These are phyloP conservation scores for Cladosporium halotolerans DNA, from an alignment of 2,329 filamentous ascomycete species.

Conservation along the genomic window DNA sequence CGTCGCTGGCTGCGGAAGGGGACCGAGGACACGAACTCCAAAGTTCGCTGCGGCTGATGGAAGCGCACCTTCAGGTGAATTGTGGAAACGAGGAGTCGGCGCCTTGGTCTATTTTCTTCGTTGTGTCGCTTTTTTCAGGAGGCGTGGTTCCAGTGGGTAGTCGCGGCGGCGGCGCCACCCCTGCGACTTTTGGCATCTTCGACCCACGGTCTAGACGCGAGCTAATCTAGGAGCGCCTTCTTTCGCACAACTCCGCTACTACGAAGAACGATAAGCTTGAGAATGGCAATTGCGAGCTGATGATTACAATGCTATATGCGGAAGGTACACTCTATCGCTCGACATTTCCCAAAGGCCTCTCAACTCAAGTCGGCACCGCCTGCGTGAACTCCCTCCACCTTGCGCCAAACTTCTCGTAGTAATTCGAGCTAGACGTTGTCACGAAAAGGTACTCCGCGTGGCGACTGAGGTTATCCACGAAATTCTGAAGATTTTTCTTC, in stretches of 20 bases:
- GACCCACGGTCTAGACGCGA: neutral
- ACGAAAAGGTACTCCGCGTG: conserved; percentile 16
- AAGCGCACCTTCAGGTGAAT: too few relatives aligned
- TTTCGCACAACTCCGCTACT: too few relatives aligned
- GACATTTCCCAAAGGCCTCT: too few relatives aligned
- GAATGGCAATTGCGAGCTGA: too few relatives aligned
- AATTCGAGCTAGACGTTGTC: conserved; percentile 11
- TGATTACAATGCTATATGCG: too few relatives aligned
- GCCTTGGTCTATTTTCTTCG: neutral
- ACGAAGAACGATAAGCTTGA: too few relatives aligned
- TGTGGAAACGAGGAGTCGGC: too few relatives aligned
- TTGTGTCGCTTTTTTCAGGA: neutral
- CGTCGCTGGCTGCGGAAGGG: neutral
- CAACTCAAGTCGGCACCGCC: conserved; percentile 5
- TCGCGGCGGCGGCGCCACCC: neutral
- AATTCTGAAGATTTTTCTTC: conserved; percentile 12
- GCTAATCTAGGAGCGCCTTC: neutral
- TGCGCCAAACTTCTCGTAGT: conserved; percentile 15
- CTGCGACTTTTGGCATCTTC: neutral
- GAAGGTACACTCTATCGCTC: too few relatives aligned
- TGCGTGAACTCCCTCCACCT: conserved; percentile 16
- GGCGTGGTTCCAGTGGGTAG: neutral
- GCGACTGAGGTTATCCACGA: conserved; percentile 14
- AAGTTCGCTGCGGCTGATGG: neutral
- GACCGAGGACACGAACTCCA: neutral